phyloP scores from a whole-genome alignment of 805 yeast genomes.

The Tanozyma kutaoensis region DNA sequence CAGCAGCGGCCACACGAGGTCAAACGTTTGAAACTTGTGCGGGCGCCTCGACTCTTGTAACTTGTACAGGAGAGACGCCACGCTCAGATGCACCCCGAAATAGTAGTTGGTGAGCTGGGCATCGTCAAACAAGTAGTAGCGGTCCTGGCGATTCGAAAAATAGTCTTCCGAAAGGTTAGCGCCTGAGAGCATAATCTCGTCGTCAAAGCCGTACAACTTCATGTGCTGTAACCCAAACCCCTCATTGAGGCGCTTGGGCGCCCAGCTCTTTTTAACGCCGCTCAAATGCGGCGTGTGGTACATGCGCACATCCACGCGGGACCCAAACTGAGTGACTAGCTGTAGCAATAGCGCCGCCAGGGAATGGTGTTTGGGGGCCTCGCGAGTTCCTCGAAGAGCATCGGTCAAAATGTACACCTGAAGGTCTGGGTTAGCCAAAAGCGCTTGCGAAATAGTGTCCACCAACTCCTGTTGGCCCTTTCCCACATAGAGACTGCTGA shows the following conservation, averaged over 20 bases:
- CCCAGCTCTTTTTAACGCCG: constrained; percentile 47
- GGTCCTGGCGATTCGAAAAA: constrained; percentile 88
- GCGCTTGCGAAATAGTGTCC: constrained; percentile 44
- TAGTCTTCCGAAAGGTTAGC: constrained; percentile 89
- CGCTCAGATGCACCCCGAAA: constrained; percentile 50
- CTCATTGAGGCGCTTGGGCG: constrained; percentile 83
- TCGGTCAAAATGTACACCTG: constrained; percentile 69
- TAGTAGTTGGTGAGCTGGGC: constrained; percentile 56
- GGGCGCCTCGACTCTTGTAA: constrained; percentile 30
- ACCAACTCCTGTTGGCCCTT: constrained; percentile 68
- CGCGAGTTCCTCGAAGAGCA: constrained; percentile 87
- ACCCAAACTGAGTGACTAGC: constrained; percentile 51
- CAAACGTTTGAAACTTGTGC: constrained; percentile 29
- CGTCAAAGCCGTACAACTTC: constrained; percentile 93
- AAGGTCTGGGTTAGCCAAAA: constrained; percentile 44
- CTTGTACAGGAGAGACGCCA: constrained; percentile 60
- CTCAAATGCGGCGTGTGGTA: constrained; percentile 81
- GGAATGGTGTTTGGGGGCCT: constrained; percentile 57
- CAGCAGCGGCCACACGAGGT: constrained; percentile 60
- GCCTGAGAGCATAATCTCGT: constrained; percentile 77
- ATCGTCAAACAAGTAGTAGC: constrained; percentile 67
- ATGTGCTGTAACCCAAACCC: constrained; percentile 92
- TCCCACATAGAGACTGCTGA: constrained; percentile 82
- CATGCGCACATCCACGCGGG: constrained; percentile 66
- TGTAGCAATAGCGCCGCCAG: constrained; percentile 66